Conservation (phyloP, 1,284 basidiomycete genomes). For the Vanrija sp. region DNA sequence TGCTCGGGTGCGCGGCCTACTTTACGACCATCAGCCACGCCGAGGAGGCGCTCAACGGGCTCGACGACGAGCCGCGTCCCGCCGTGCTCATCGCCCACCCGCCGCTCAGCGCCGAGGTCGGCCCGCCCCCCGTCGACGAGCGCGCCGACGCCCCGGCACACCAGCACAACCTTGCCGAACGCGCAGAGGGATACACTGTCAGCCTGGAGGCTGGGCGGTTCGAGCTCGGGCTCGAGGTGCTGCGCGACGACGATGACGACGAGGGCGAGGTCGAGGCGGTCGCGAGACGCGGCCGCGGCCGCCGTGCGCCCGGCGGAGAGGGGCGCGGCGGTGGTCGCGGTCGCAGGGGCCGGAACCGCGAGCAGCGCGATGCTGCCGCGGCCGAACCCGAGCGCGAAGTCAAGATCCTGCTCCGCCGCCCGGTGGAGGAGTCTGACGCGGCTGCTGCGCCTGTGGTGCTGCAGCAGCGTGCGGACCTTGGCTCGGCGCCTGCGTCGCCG, state of each 20-base stretch:
- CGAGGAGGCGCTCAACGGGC: constrained; percentile 12
- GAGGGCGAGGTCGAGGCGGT: constrained; percentile 9
- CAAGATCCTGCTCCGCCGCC: constrained; percentile 40
- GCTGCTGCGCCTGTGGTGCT: neutral
- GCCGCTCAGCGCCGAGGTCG: constrained; percentile 37
- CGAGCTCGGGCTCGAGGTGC: constrained; percentile 37
- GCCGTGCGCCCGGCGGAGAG: constrained; percentile 4
- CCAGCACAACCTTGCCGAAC: constrained; percentile 22
- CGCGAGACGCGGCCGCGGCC: constrained; percentile 4
- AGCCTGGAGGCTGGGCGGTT: constrained; percentile 42
- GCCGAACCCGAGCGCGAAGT: constrained; percentile 30
- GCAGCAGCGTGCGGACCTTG: neutral
- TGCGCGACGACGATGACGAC: constrained; percentile 43
- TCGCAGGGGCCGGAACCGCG: constrained; percentile 1
- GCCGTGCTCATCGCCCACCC: constrained; percentile 39
- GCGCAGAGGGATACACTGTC: constrained; percentile 41
- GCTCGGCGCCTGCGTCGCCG: constrained; percentile 1
- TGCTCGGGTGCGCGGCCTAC: constrained; percentile 37
- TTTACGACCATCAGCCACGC: constrained; percentile 25
- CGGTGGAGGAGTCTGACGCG: constrained; percentile 7
- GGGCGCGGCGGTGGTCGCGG: constrained; percentile 12
- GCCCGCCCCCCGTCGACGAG: constrained; percentile 20
- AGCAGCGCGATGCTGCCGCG: neutral
- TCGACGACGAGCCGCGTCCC: constrained; percentile 18
- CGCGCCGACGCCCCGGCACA: constrained; percentile 6